phyloP scores from a whole-genome alignment of 306 rosid genomes.

The Ormosia emarginata region DNA sequence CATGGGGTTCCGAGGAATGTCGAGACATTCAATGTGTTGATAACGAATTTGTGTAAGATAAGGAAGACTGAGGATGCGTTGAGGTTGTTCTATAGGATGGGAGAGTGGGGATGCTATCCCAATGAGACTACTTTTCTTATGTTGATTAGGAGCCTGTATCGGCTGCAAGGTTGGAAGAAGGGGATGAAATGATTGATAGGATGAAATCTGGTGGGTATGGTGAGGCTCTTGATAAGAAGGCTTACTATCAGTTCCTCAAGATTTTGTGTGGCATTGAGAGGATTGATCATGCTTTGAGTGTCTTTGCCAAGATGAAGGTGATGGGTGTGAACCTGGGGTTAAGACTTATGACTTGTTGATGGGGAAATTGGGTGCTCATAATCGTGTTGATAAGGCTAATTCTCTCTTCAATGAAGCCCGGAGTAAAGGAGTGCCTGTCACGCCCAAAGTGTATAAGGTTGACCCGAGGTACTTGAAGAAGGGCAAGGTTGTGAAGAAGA shows the following conservation, averaged over 20 bases:
- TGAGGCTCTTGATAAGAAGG: slow-evolving; percentile 54
- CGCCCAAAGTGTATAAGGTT: slow-evolving; percentile 51
- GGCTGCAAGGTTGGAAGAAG: slow-evolving; percentile 75
- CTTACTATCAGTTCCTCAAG: slow-evolving; percentile 55
- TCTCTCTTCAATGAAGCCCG: slow-evolving; percentile 60
- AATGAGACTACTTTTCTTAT: slow-evolving; percentile 50
- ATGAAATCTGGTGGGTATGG: slow-evolving; percentile 65
- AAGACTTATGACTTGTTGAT: slow-evolving; percentile 67
- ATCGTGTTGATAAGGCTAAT: slow-evolving; percentile 60
- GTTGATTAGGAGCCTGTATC: slow-evolving; percentile 64
- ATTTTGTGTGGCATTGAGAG: slow-evolving; percentile 83
- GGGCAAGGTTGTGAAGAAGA: slow-evolving; percentile 42
- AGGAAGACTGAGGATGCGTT: slow-evolving; percentile 66
- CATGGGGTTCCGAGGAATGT: slow-evolving; percentile 71
- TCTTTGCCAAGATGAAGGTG: slow-evolving; percentile 75
- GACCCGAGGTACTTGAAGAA: slow-evolving; percentile 59
- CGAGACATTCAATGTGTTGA: slow-evolving; percentile 75
- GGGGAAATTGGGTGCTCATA: slow-evolving; percentile 55
- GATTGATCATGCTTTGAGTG: slow-evolving; percentile 64
- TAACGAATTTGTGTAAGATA: slow-evolving; percentile 68
- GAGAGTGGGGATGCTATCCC: slow-evolving; percentile 64
- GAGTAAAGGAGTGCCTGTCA: slow-evolving; percentile 34
- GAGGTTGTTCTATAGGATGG: slow-evolving; percentile 48
- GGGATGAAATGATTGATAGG: slow-evolving; percentile 83
- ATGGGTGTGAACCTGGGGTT: slow-evolving; percentile 66